Base-by-base conservation (phyloP, 225 moss, liverwort and hornwort genomes). In the Marchantia paleacea region DNA sequence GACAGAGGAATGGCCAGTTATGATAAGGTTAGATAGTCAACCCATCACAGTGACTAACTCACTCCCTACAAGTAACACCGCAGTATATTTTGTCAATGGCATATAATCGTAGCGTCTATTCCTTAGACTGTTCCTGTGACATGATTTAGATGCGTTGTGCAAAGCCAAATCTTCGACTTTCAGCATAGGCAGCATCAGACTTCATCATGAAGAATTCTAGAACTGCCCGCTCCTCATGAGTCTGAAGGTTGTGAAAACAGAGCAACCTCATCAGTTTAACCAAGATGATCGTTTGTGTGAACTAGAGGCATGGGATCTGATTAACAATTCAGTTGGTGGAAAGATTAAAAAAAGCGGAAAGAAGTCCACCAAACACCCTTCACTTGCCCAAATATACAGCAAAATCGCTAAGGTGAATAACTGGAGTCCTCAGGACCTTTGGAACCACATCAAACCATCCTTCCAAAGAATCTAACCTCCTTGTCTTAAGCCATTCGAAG, bases 261-360 rank as follows among this genome's bases (percentile, higher is more conserved):
- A 22, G 19, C 50, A 24, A 54, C 55, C 14, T 55, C 15, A 55
- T 75, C 52, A 51, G 14, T 55, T 55, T 75, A 57, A 71, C 60
- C 29, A 61, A 76, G 60, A 55, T 8, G 60, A 49, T 72, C 78
- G 49, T 76, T 66, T 76, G 82, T 76, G 58, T 73, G 78, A 78
- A 39, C 81, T 84, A 64, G 75, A 97, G 96, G 96, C 94, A 83
- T 97, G 92, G 88, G 94, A 93, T 51, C 83, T 94, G 72, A 84
- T 97, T 63, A 85, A 84, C 69, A 83, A 73, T 83, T 85, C 85
- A 12, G 62, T 79, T 53, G 83, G 70, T 78, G 91, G 0, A 84
- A 7, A 78, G 65, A 62, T 81, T 2, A 86, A 77, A 87, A 68
- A 16, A 84, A 88, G 24, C 82, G 89, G 87, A 83, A 83, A 29